phyloP scores from a whole-genome alignment of 495 filamentous ascomycete genomes.

The Talaromyces nanjingensis region DNA sequence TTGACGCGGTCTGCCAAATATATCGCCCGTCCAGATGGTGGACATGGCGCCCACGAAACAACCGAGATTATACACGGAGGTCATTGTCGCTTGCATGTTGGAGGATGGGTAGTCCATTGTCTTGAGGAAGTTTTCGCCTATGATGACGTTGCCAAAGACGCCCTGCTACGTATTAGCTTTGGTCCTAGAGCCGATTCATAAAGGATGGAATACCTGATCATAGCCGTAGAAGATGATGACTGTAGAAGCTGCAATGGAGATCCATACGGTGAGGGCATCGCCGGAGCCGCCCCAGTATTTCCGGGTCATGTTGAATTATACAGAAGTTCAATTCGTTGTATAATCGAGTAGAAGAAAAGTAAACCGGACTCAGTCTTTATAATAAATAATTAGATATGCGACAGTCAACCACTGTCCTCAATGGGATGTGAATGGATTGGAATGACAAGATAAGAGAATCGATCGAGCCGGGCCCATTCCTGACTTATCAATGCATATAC shows the following conservation, averaged over 20 bases:
- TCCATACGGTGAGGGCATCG: conserved; percentile 8
- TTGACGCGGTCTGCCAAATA: conserved; percentile 44
- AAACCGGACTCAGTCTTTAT: neutral
- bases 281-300: conserved; percentile 9
- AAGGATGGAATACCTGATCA: neutral
- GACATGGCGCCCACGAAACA: conserved; percentile 49
- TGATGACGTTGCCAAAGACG: conserved; percentile 26
- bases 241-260: conserved; percentile 2
- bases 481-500: neutral
- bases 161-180: conserved; percentile 8
- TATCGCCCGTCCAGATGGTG: conserved; percentile 42
- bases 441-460: neutral
- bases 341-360: neutral
- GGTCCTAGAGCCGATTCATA: neutral
- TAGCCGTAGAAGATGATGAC: conserved; percentile 9
- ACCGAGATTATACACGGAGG: conserved; percentile 51
- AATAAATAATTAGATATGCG: neutral
- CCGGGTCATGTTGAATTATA: neutral
- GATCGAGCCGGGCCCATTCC: neutral
- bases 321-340: neutral
- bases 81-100: conserved; percentile 22
- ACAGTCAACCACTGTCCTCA: neutral
- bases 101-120: conserved; percentile 12
- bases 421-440: neutral
- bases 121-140: conserved; percentile 20